Conservation (phyloP, 2,329 filamentous ascomycete species). For the Fusarium sp. region DNA sequence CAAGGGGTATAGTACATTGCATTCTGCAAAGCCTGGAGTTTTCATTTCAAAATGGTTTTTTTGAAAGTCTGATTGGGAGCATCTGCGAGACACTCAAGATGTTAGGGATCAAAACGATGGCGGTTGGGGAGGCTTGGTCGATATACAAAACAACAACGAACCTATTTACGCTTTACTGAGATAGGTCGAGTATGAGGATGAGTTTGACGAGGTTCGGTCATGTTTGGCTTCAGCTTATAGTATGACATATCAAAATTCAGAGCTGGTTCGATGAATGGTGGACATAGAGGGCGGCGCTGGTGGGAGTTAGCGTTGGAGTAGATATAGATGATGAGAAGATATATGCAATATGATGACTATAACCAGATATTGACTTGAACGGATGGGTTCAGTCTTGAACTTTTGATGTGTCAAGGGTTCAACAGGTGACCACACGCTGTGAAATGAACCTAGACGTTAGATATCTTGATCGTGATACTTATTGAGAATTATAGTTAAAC, state of each 20-base stretch:
- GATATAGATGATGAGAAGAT: constrained; percentile 20
- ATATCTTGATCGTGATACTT: no score
- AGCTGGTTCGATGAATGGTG: neutral
- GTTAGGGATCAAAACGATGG: constrained; percentile 36
- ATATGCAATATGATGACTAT: constrained; percentile 1
- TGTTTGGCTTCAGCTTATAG: neutral
- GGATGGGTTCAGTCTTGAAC: neutral
- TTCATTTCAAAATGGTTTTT: constrained; percentile 30
- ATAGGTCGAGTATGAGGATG: neutral
- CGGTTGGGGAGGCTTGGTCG: constrained; percentile 19
- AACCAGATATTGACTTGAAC: neutral
- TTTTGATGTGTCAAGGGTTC: neutral
- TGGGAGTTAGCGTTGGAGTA: constrained; percentile 5
- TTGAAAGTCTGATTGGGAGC: constrained; percentile 32
- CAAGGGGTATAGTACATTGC: constrained; percentile 40
- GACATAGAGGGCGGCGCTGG: constrained; percentile 9
- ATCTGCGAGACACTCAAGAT: constrained; percentile 35
- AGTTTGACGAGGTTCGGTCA: neutral
- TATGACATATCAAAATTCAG: constrained; percentile 1
- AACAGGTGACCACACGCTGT: neutral
- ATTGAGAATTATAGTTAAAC: no score
- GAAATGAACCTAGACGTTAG: neutral
- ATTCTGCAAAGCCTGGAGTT: constrained; percentile 45
- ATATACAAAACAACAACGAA: constrained; percentile 32
- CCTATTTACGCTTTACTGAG: constrained; percentile 12